Conservation (phyloP, 805 yeast species). For the Metschnikowia santaceciliae region DNA sequence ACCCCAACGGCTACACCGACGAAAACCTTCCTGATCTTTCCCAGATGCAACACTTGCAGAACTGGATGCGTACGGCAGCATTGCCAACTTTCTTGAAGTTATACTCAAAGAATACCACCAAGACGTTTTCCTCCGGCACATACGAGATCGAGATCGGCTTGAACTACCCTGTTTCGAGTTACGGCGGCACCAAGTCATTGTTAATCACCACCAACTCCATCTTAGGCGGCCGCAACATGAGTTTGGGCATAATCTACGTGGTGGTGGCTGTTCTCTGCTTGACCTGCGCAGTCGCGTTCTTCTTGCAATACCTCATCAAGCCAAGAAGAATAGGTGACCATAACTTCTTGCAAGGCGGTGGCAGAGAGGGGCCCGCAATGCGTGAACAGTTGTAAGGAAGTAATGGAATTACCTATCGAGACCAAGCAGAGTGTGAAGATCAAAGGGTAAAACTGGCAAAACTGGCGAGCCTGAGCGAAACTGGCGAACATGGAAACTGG, state of each 20-base stretch:
- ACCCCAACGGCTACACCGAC: constrained; percentile 85
- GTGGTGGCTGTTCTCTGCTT: constrained; percentile 78
- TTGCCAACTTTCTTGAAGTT: constrained; percentile 84
- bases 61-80: constrained; percentile 98
- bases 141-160: constrained; percentile 65
- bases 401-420: too few species aligned
- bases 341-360: constrained; percentile 40
- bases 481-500: too few species aligned
- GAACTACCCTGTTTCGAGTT: constrained; percentile 77
- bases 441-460: too few species aligned
- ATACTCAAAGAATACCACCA: constrained; percentile 66
- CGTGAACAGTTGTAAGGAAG: constrained; percentile 19
- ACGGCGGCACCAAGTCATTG: constrained; percentile 85
- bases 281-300: constrained; percentile 67
- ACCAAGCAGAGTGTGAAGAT: too few species aligned
- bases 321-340: constrained; percentile 88
- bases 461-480: too few species aligned
- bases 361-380: constrained; percentile 17
- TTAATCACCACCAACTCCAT: constrained; percentile 78
- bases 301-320: constrained; percentile 74
- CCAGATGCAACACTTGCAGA: constrained; percentile 79
- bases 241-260: constrained; percentile 79
- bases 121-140: constrained; percentile 56
- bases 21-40: constrained; percentile 74
- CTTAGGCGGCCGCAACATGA: constrained; percentile 83